Base-by-base conservation (phyloP, 2,329 filamentous ascomycete species). In the Colletotrichum sp. region DNA sequence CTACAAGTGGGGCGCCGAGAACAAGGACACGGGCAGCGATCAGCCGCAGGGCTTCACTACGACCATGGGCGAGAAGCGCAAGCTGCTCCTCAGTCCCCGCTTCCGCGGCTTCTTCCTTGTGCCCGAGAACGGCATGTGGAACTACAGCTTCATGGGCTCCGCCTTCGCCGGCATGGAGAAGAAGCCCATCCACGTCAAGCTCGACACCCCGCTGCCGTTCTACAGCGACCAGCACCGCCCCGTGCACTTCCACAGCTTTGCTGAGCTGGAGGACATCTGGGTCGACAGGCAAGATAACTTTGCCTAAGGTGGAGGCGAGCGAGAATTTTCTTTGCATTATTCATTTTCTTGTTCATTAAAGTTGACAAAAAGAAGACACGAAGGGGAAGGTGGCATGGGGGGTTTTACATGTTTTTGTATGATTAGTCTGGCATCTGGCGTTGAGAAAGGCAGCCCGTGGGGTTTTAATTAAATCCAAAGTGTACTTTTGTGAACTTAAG, bases 91-190 rank as follows among this genome's bases (percentile, higher is more conserved):
- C 69, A 97, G 95, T 78, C 96, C 98, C 80, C 95, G 96, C 84
- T 98, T 98, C 83, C 92, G 94, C 79, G 97, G 97, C 32, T 98
- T 96, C 88, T 99, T 99, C 92, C 87, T 99, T 71, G 96, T 98
- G 26, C 97, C 97, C 0, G 96, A 98, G 81, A 93, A 94, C 70
- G 93, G 93, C 77, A 90, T 94, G 76, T 99, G 97, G 97, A 99
- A 99, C 86, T 99, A 98, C 88, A 97, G 94, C 84, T 99, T 99
- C 89, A 95, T 98, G 93, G 97, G 97, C 71, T 95, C 93, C 78
- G 92, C 93, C 1, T 99, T 98, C 82, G 92, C 93, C 16, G 92
- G 93, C 55, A 90, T 98, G 78, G 96, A 98, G 87, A 98, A 98
- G 92, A 95, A 95, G 87, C 90, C 93, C 5, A 91, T 98, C 58